Base-by-base conservation (phyloP, 2,329 filamentous ascomycete genomes). In the Orbilia quercus region DNA sequence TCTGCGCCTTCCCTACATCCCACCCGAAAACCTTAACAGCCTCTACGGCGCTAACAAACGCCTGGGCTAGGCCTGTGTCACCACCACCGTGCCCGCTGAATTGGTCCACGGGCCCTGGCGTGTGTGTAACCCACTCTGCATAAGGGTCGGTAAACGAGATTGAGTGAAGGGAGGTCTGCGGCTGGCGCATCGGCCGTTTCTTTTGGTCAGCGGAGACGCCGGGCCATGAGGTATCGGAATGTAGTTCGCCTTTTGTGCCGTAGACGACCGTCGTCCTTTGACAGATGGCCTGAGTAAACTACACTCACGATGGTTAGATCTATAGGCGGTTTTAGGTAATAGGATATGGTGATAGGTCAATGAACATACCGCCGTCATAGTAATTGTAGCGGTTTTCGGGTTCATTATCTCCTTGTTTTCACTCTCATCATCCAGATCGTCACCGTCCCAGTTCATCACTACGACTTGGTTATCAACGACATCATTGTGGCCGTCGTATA, bases 381-480 rank as follows among this genome's bases (percentile, higher is more conserved):
- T 94, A 79, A 98, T 91, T 1, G 88, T 88, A 0, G 93, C 94
- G 14, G 90, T 92, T 82, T 98, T 98, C 45, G 91, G 87, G 1
- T 87, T 87, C 22, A 88, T 83, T 57, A 81, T 80, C 48, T 75
- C 74, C 67, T 77, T 14, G 6, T n/a, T 23, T 2, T 42, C 62
- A 31, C 34, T 23, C 12, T 28, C 28, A 18, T 60, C 40, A 14
- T 40, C 36, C 12, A 12, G 3, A 40, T 40, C 36, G 14, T 55
- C 47, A 71, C 96, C 91, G 11, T 92, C 90, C 92, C 94, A 98
- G 2, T 86, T 88, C 58, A 98, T 87, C 0, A 90, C 94, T 18
- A 98, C 95, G 23, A 90, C 86, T 80, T 98, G 94, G 78, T 98
- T 92, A 80, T 99, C 95, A 78, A 89, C 91, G 44, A 98, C 95